Evolutionary conservation across 2,329 filamentous ascomycete genomes (phyloP).

Genomic region (Ampelomyces quisqualis): DNA sequence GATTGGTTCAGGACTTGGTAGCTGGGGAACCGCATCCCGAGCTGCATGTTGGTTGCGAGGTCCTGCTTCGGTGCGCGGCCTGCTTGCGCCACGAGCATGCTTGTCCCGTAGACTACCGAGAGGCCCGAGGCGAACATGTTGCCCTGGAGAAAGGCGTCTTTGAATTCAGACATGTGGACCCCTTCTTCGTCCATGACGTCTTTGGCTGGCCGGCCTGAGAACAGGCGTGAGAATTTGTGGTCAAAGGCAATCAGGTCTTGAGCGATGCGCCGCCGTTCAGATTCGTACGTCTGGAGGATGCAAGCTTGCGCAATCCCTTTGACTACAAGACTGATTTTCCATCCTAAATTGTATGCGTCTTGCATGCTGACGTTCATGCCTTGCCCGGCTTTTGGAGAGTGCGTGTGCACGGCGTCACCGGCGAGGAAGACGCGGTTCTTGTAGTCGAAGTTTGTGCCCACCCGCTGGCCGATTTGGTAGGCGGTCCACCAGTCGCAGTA

Average conservation of each 20-base stretch:
- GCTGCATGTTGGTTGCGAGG: constrained; percentile 49
- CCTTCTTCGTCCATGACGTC: constrained; percentile 62
- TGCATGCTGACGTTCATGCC: constrained; percentile 75
- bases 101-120: constrained; percentile 60
- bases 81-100: constrained; percentile 57
- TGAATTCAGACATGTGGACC: constrained; percentile 64
- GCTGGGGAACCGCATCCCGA: constrained; percentile 61
- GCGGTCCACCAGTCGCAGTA: constrained; percentile 69
- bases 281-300: constrained; percentile 55
- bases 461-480: constrained; percentile 67
- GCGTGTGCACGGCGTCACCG: constrained; percentile 64
- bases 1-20: constrained; percentile 62
- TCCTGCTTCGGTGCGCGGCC: constrained; percentile 45
- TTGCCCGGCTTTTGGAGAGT: constrained; percentile 65
- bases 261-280: constrained; percentile 60
- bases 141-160: constrained; percentile 59
- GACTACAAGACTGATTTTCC: constrained; percentile 57
- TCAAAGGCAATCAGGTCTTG: constrained; percentile 63
- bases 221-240: constrained; percentile 51
- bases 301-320: constrained; percentile 44
- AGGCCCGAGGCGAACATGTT: constrained; percentile 61
- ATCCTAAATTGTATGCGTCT: constrained; percentile 61
- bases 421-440: constrained; percentile 66
- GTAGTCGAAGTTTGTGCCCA: constrained; percentile 59
- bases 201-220: constrained; percentile 55